phyloP scores from a whole-genome alignment of 2,329 filamentous ascomycete genomes.

The Tolypocladium album region DNA sequence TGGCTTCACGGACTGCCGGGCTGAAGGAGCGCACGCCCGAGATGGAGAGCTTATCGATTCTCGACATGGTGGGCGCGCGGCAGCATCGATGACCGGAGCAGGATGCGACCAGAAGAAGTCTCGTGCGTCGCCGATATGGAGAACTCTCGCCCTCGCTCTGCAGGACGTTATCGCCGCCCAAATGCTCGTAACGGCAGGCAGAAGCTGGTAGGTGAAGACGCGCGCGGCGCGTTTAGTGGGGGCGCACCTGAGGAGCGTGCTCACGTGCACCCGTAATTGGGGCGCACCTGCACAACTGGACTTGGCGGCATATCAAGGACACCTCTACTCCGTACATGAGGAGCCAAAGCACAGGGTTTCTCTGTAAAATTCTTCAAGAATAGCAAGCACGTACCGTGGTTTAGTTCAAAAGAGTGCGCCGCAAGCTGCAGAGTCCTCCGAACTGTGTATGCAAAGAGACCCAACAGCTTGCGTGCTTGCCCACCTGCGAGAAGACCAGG shows the following conservation, averaged over 20 bases:
- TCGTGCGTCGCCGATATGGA: not conserved
- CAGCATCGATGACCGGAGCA: not conserved
- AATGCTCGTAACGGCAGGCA: not conserved
- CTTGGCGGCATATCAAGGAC: not conserved
- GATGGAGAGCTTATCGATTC: constrained; percentile 84
- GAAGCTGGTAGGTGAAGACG: not conserved
- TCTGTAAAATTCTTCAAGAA: too few relatives aligned
- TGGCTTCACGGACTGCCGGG: constrained; percentile 61
- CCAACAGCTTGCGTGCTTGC: too few relatives aligned
- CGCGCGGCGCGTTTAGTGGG: not conserved
- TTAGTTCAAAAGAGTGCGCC: too few relatives aligned
- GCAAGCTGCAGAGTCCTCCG: too few relatives aligned
- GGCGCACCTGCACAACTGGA: not conserved
- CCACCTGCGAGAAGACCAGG: too few relatives aligned
- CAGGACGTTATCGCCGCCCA: not conserved
- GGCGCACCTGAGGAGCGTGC: not conserved
- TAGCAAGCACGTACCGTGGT: too few relatives aligned
- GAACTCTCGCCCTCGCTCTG: not conserved
- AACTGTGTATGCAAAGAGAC: too few relatives aligned
- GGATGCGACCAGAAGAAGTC: not conserved
- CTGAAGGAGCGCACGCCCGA: constrained; percentile 78
- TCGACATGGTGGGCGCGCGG: constrained; percentile 44
- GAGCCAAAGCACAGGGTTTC: too few relatives aligned
- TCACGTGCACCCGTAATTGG: not conserved
- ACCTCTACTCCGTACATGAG: too few relatives aligned